Percentiles rank a stretch among this genome's conserved stretches.
Evolutionary conservation across 495 filamentous ascomycete genomes (phyloP).

Genomic region (Daldinia loculata): DNA sequence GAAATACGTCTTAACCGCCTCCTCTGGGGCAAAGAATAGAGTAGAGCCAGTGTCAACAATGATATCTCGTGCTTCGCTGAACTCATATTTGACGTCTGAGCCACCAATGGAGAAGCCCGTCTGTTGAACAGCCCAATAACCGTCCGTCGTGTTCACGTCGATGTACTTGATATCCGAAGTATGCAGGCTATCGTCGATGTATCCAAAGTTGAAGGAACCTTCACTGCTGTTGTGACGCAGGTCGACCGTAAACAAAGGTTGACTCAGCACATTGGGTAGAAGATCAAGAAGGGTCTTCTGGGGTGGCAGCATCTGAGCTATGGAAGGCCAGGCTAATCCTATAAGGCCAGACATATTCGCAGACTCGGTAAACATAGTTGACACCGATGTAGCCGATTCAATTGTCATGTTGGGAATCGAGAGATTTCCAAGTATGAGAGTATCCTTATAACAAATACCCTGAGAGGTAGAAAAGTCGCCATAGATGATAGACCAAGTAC

Average conservation of each 20-base stretch:
- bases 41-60: conserved; percentile 83
- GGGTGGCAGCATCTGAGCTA: conserved; percentile 56
- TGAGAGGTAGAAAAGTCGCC: conserved; percentile 60
- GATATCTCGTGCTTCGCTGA: conserved; percentile 55
- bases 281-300: conserved; percentile 74
- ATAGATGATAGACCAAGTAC: conserved; percentile 74
- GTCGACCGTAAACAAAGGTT: conserved; percentile 73
- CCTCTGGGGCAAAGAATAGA: conserved; percentile 70
- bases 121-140: conserved; percentile 69
- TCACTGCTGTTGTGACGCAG: conserved; percentile 70
- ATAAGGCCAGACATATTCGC: conserved; percentile 49
- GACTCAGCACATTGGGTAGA: conserved; percentile 58
- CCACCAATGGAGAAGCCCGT: conserved; percentile 66
- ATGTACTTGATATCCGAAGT: conserved; percentile 65
- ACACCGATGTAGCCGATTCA: conserved; percentile 48
- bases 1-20: conserved; percentile 70
- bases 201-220: conserved; percentile 81
- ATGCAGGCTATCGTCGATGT: conserved; percentile 67
- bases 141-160: conserved; percentile 66
- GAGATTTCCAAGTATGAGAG: conserved; percentile 52
- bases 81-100: conserved; percentile 51
- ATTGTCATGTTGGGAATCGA: conserved; percentile 68
- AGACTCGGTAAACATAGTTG: conserved; percentile 41
- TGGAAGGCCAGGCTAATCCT: conserved; percentile 50
- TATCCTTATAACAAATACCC: conserved; percentile 53